Percentiles rank a stretch among this genome's conserved stretches.
Conservation (phyloP, 192 early-diverging fungal species). For the Linnemannia zychae region DNA sequence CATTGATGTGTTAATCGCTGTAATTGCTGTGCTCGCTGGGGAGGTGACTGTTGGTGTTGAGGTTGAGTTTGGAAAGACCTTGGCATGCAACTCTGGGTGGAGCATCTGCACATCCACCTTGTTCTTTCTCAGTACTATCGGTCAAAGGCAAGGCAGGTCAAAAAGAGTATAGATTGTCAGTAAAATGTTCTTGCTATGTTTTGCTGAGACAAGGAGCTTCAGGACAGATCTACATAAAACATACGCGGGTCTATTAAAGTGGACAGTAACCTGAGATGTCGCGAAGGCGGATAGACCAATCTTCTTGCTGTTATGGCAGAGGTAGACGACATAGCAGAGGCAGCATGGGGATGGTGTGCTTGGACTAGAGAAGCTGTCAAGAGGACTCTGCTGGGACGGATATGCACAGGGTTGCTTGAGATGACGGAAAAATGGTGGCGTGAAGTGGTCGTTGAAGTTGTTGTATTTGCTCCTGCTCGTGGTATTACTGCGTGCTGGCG, state of each 20-base stretch:
- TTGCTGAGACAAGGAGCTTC: too few relatives aligned
- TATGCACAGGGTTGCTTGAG: not conserved
- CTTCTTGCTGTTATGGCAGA: not conserved
- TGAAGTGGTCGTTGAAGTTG: not conserved
- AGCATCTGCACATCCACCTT: slow-evolving; percentile 76
- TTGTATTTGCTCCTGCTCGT: not conserved
- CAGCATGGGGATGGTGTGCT: not conserved
- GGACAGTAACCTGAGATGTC: slow-evolving; percentile 25
- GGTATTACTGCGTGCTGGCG: slow-evolving; percentile 5
- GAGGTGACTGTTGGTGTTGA: not conserved
- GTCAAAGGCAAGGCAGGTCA: too few relatives aligned
- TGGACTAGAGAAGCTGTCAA: slow-evolving; percentile 6
- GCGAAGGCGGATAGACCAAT: not conserved
- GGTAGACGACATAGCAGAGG: not conserved
- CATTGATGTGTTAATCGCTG: not conserved
- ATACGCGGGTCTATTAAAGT: slow-evolving; percentile 7
- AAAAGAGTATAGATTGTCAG: too few relatives aligned
- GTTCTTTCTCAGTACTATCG: slow-evolving; percentile 52
- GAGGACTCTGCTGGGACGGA: not conserved
- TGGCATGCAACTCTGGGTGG: slow-evolving; percentile 58
- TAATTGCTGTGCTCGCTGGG: not conserved
- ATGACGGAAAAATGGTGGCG: slow-evolving; percentile 6
- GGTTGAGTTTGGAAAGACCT: slow-evolving; percentile 56
- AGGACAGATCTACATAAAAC: not conserved
- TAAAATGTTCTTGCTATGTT: too few relatives aligned